Base-by-base conservation (phyloP, 1,284 basidiomycete genomes). In the Wallemia hederae region DNA sequence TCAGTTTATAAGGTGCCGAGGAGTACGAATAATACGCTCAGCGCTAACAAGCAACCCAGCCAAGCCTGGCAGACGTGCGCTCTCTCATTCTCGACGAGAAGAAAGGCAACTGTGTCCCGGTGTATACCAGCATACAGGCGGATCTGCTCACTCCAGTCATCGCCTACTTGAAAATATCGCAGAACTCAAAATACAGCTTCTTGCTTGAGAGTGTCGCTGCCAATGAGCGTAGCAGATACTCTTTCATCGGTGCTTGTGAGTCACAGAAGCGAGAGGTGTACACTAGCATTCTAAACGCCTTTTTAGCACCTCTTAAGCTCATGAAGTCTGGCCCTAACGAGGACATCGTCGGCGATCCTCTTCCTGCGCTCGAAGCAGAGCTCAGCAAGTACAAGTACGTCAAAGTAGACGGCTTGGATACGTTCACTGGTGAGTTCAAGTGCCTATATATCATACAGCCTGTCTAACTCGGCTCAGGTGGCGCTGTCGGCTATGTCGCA, bases 81-180 rank as follows among this genome's bases (percentile, higher is more conserved):
- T 76, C 77, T 63, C 75, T 85, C 64, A 80, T 87, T 62, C 72
- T 84, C 62, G 75, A 78, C 58, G 81, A 86, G 70, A 83, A 85
- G 70, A 74, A 73, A 61, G 89, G 90, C 68, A 92, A 92, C 69
- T 89, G 84, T 67, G 79, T 98, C 49, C 92, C 92, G 19, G 79
- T 98, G 65, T 98, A 82, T 72, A 78, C 91, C 62, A 83, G 91
- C 66, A 76, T 98, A 7, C 89, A 94, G 25, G 90, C 90, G 61
- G 94, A 99, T 70, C 80, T 97, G 62, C 77, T 98, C 63, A 99
- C 94, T 15, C 94, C 94, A 70, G 92, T 92, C 67, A 86, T 90
- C 70, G 91, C 94, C 17, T 98, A 97, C 71, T 79, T 98, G 60
- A 82, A 89, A 62, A 79, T 98, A 63, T 82, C 91, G 3, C 81